Conservation (phyloP, 1,139 yeast species). For the Nakaseomyces nivariensis region DNA sequence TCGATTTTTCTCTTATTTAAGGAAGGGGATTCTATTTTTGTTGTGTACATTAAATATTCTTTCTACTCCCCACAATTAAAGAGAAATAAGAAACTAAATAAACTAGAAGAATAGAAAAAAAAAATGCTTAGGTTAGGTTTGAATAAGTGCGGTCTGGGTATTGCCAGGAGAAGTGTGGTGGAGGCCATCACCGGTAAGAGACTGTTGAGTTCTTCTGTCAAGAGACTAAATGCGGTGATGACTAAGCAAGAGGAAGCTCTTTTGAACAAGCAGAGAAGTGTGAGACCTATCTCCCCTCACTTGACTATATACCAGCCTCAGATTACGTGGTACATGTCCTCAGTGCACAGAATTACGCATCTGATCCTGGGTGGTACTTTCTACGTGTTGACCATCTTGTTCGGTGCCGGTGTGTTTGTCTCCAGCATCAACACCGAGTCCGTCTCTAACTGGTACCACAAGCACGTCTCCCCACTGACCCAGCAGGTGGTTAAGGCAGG, state of each 20-base stretch:
- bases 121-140: background rate
- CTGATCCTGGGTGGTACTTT: conserved; percentile 67
- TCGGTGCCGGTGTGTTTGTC: conserved; percentile 57
- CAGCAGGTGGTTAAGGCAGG: conserved; percentile 57
- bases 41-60: background rate
- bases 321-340: conserved; percentile 66
- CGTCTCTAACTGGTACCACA: conserved; percentile 38
- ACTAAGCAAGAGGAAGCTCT: conserved; percentile 45
- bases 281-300: conserved; percentile 86
- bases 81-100: background rate
- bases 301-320: conserved; percentile 79
- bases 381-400: conserved; percentile 68
- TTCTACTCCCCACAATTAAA: no score
- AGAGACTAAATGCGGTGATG: background rate
- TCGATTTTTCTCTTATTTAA: no score
- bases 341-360: conserved; percentile 79
- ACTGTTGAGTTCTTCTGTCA: background rate
- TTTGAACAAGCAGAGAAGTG: conserved; percentile 68
- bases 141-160: background rate
- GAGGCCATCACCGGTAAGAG: background rate
- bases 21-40: no score
- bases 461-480: conserved; percentile 49
- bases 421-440: conserved; percentile 51
- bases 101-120: background rate
- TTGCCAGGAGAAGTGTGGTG: background rate